These are phyloP conservation scores for Kodamaea sagamina DNA, from an alignment of 805 yeast genomes.

Conservation along the genomic window DNA sequence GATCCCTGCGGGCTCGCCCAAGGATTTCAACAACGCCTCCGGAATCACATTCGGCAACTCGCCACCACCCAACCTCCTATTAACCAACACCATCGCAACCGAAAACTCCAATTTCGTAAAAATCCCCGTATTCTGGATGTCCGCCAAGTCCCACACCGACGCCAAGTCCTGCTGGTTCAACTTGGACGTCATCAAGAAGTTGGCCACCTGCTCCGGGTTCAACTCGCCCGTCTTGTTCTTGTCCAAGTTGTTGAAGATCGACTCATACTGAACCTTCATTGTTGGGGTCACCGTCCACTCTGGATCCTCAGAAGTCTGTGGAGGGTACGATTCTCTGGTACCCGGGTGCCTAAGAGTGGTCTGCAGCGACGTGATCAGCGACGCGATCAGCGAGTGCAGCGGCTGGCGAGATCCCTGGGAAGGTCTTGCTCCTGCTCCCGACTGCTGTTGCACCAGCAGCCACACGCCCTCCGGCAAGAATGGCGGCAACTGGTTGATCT, in stretches of 20 bases:
- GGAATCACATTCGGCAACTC: slow-evolving; percentile 81
- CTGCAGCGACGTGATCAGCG: slow-evolving; percentile 38
- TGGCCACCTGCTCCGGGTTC: slow-evolving; percentile 80
- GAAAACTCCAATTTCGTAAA: slow-evolving; percentile 84
- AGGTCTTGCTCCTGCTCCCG: slow-evolving; percentile 37
- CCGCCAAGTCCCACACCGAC: slow-evolving; percentile 91
- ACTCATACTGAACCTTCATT: slow-evolving; percentile 75
- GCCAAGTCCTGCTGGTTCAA: slow-evolving; percentile 85
- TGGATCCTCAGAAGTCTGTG: slow-evolving; percentile 18
- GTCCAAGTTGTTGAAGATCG: slow-evolving; percentile 78
- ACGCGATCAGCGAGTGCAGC: slow-evolving; percentile 32
- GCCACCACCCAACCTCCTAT: slow-evolving; percentile 75
- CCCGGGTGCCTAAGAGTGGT: slow-evolving; percentile 36
- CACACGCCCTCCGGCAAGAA: slow-evolving; percentile 43
- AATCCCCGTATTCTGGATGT: slow-evolving; percentile 79
- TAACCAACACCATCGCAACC: slow-evolving; percentile 90
- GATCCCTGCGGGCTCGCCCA: slow-evolving; percentile 22
- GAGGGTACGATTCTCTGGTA: slow-evolving; percentile 18
- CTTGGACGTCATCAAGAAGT: slow-evolving; percentile 84
- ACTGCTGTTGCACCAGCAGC: slow-evolving; percentile 32
- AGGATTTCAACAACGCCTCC: slow-evolving; percentile 49
- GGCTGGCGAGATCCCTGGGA: slow-evolving; percentile 26
- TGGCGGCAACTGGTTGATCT: slow-evolving; percentile 57
- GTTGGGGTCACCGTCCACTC: slow-evolving; percentile 72
- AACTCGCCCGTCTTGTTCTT: slow-evolving; percentile 60